phyloP scores from a whole-genome alignment of 192 early-diverging fungal species.

The Entomortierella lignicola region DNA sequence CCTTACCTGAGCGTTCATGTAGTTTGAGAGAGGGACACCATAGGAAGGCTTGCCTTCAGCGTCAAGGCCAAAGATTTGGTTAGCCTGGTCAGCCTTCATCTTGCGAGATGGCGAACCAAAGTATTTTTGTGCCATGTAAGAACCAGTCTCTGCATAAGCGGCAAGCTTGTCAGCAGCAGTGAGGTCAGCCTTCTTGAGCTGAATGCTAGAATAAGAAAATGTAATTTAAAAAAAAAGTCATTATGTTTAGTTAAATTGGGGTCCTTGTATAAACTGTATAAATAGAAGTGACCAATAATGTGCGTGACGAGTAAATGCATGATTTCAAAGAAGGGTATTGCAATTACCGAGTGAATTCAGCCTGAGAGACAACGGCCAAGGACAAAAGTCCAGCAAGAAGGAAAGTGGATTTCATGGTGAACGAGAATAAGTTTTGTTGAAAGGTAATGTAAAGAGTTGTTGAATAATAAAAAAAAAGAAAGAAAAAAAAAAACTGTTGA shows the following conservation, averaged over 20 bases:
- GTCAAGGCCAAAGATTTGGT: constrained; percentile 60
- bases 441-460: not conserved
- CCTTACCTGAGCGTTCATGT: constrained; percentile 89
- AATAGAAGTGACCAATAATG: not conserved
- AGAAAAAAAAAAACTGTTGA: not conserved
- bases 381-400: constrained; percentile 46
- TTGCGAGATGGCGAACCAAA: constrained; percentile 60
- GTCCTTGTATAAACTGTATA: no score
- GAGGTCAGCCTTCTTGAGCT: constrained; percentile 75
- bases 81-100: constrained; percentile 47
- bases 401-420: constrained; percentile 38
- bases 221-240: not conserved
- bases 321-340: not conserved
- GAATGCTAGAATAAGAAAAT: constrained; percentile 46
- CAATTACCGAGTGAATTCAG: constrained; percentile 40
- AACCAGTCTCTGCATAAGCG: constrained; percentile 72
- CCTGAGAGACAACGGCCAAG: constrained; percentile 38
- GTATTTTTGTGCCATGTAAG: constrained; percentile 84
- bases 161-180: constrained; percentile 69
- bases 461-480: not conserved
- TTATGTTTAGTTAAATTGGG: no score
- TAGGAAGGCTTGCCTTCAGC: constrained; percentile 66
- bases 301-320: not conserved
- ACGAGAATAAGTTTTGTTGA: not conserved
- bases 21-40: constrained; percentile 88